Base-by-base conservation (phyloP, 169 alveolate species). In the Besnoitia besnoiti region DNA sequence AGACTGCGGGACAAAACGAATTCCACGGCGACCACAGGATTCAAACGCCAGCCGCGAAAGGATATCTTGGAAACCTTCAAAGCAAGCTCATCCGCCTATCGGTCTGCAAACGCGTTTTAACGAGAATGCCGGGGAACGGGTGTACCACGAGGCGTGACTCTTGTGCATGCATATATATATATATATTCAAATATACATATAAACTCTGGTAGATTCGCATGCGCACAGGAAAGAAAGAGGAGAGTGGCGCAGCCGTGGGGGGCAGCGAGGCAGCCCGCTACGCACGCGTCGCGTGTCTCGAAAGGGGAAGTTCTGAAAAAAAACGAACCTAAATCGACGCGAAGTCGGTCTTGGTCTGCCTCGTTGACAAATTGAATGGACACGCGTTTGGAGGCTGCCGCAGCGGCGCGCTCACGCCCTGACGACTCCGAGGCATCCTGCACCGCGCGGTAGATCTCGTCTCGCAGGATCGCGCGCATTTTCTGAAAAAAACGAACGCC, bases 381-480 rank as follows among this genome's bases (percentile, higher is more conserved):
- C 44, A 77, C 61, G 14, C 87, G 87, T 4, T 35, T 2, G 7
- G 19, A 14, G 30, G 87, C 61, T 0, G 87, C 12, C 21, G 19
- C 55, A 39, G 61, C 33, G 5, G 87, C 39, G 33, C 40, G 42
- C 40, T 14, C 30, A 21, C 59, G 44, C 5, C 37, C 61, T 39
- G 61, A 39, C n/a, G 61, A 42, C 27, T 42, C 59, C 39, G 59
- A 40, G 50, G 59, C 59, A 37, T 77, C 87, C 14, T 37, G 37
- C 0, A 77, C 87, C 10, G 87, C 87, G 33, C 87, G 10, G 87
- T 77, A 77, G 10, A 77, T 40, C 37, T 77, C 87, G 59, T 77
- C 87, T 16, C 87, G 87, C 33, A 77, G 35, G 14, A 77, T 77
- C 61, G 87, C 87, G 4, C 87, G 40, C 87, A 77, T 77, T 27